Conservation (phyloP, 1,139 yeast genomes). For the Suhomyces choctaworum region DNA sequence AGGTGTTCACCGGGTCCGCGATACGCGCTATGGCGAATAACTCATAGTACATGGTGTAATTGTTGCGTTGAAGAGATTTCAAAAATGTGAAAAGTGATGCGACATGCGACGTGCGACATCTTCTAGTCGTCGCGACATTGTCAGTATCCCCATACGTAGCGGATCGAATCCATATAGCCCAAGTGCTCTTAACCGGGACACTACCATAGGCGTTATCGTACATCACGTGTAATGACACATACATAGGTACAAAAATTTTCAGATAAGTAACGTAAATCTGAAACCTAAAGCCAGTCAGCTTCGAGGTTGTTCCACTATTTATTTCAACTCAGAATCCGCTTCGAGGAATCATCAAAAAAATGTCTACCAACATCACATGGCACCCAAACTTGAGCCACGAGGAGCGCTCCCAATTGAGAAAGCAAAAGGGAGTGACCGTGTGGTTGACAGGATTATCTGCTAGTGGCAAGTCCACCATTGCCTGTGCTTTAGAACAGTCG, state of each 20-base stretch:
- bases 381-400: constrained; percentile 83
- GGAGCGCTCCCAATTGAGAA: constrained; percentile 70
- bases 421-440: constrained; percentile 84
- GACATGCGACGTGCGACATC: constrained; percentile 2
- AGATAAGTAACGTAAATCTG: too few relatives aligned
- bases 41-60: constrained; percentile 76
- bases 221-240: constrained; percentile 19
- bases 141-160: too few relatives aligned
- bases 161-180: not conserved
- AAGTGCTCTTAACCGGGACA: not conserved
- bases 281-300: too few relatives aligned
- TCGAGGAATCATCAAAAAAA: constrained; percentile 24
- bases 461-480: constrained; percentile 92
- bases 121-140: too few relatives aligned
- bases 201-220: constrained; percentile 4
- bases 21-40: constrained; percentile 86
- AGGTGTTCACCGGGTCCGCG: constrained; percentile 53
- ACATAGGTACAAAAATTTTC: not conserved
- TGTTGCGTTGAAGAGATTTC: constrained; percentile 1
- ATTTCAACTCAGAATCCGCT: too few relatives aligned
- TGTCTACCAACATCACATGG: constrained; percentile 98
- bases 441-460: constrained; percentile 97
- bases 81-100: constrained; percentile 4
- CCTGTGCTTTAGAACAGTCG: constrained; percentile 88
- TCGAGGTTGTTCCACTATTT: too few relatives aligned